phyloP scores from a whole-genome alignment of 305 asterid genomes.

The Fraxinus platypoda region DNA sequence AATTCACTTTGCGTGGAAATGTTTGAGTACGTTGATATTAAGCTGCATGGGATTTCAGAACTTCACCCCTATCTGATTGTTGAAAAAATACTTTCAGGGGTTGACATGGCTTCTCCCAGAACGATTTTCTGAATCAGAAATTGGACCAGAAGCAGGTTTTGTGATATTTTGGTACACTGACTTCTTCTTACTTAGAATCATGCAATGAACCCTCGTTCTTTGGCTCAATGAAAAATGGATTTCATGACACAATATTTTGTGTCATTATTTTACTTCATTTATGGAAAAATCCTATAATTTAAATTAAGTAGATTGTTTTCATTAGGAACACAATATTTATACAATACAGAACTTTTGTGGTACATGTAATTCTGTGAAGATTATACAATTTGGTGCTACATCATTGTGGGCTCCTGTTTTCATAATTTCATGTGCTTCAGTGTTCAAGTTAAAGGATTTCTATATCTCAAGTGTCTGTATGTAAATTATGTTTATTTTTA shows the following conservation, averaged over 20 bases:
- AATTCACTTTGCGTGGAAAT: not conserved
- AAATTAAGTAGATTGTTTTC: not conserved
- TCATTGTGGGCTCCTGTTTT: not conserved
- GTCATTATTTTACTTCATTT: not conserved
- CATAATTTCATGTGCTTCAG: conserved; percentile 1
- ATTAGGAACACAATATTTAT: not conserved
- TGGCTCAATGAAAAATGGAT: not conserved
- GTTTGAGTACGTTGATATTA: not conserved
- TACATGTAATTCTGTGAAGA: not conserved
- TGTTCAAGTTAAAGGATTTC: not conserved
- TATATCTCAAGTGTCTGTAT: not conserved
- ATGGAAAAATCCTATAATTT: not conserved
- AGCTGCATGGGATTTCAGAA: conserved; percentile 2
- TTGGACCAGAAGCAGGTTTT: conserved; percentile 99
- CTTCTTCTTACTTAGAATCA: conserved; percentile 46
- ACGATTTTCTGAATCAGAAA: conserved; percentile 90
- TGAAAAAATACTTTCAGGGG: conserved; percentile 53
- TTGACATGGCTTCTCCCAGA: conserved; percentile 98
- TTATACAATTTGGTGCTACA: not conserved
- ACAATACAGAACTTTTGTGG: not conserved
- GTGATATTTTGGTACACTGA: conserved; percentile 83
- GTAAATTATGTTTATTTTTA: not conserved
- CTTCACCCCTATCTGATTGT: conserved; percentile 19
- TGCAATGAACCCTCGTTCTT: not conserved
- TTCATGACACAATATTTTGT: not conserved